phyloP scores from a whole-genome alignment of 352 stramenopile genomes.

The Globisporangium alternatum region DNA sequence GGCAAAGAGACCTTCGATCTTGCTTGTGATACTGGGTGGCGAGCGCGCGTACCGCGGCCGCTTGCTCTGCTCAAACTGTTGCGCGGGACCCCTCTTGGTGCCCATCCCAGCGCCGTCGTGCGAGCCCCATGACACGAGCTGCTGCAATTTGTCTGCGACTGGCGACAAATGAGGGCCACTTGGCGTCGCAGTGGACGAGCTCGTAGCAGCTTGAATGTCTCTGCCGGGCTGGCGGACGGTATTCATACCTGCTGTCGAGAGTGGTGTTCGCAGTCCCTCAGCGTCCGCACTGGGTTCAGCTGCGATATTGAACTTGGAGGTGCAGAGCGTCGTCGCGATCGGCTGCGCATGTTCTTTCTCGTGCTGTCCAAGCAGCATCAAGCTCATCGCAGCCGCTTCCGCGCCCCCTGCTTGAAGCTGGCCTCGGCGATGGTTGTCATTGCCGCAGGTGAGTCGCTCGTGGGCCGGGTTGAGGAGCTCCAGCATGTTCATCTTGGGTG shows the following conservation, averaged over 20 bases:
- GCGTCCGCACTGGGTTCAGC: background rate
- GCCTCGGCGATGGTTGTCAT: too few species aligned
- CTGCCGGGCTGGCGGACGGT: background rate
- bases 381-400: constrained; percentile 9
- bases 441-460: background rate
- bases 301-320: background rate
- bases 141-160: constrained; percentile 12
- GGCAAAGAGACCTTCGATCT: constrained; percentile 7
- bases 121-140: background rate
- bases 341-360: background rate
- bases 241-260: background rate
- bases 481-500: constrained; percentile 24
- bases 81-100: background rate
- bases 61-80: constrained; percentile 8
- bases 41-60: background rate
- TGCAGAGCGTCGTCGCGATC: constrained; percentile 1
- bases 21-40: background rate
- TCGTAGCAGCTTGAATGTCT: background rate
- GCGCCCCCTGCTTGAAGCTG: constrained; percentile 7
- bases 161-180: constrained; percentile 11
- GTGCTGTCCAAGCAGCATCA: constrained; percentile 13
- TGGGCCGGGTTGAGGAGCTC: constrained; percentile 30
- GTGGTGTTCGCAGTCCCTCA: constrained; percentile 3
- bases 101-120: background rate
- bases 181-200: background rate